These are phyloP conservation scores for Patellaria atrata DNA, from an alignment of 495 filamentous ascomycete species.

Conservation along the genomic window DNA sequence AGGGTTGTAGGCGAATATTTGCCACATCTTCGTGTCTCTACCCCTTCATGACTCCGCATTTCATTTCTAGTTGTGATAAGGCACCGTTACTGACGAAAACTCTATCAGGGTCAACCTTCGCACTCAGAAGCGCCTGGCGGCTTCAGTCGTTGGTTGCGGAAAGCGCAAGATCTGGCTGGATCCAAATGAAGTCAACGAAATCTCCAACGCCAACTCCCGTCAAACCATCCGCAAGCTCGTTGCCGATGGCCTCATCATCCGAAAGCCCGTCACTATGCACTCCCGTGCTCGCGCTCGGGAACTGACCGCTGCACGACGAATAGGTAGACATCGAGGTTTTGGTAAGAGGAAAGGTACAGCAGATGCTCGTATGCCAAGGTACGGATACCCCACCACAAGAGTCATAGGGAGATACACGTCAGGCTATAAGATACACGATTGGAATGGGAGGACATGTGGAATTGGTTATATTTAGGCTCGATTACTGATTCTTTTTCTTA, in stretches of 20 bases:
- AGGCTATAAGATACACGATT: not conserved
- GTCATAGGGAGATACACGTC: not conserved
- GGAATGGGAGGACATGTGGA: slow-evolving; percentile 4
- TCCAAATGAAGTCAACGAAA: slow-evolving; percentile 97
- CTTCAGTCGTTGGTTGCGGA: slow-evolving; percentile 93
- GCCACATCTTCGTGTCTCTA: too few relatives aligned
- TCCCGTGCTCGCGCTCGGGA: slow-evolving; percentile 88
- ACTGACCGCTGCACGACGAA: slow-evolving; percentile 74
- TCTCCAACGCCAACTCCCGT: slow-evolving; percentile 99
- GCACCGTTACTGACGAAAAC: too few relatives aligned
- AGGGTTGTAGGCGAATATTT: too few relatives aligned
- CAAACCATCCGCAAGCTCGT: slow-evolving; percentile 99
- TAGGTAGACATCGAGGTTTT: slow-evolving; percentile 93
- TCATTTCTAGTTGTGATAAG: too few relatives aligned
- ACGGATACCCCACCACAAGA: slow-evolving; percentile 27
- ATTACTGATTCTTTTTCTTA: slow-evolving; percentile 18
- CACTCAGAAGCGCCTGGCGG: slow-evolving; percentile 99
- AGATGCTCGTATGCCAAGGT: slow-evolving; percentile 98
- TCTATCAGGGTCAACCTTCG: slow-evolving; percentile 86
- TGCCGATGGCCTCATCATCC: slow-evolving; percentile 99
- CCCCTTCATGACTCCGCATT: too few relatives aligned
- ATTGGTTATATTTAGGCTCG: slow-evolving; percentile 4
- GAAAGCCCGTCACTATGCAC: slow-evolving; percentile 99
- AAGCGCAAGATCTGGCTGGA: slow-evolving; percentile 99
- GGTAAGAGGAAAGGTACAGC: slow-evolving; percentile 99